Base-by-base conservation (phyloP, 768 basidiomycete species). In the Wakefieldia striispora region DNA sequence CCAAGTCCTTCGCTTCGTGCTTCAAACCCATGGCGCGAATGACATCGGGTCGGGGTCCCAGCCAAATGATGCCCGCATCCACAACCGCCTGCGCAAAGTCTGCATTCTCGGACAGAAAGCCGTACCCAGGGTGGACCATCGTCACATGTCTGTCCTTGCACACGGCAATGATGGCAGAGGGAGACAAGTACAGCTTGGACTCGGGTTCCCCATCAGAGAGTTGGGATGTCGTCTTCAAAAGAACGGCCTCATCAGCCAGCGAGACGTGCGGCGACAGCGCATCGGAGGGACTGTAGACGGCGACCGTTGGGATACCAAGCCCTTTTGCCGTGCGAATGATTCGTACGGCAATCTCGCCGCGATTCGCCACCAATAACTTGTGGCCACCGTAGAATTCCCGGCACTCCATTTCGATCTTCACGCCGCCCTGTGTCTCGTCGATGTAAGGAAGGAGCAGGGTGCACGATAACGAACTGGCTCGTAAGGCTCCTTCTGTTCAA, bases 341-440 rank as follows among this genome's bases (percentile, higher is more conserved):
- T 9, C 85, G 79, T 13, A 81, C 71, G 9, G 84, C 84, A 44
- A 88, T 87, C 63, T 88, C 86, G 36, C 85, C 86, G 21, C 85
- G 80, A 63, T 88, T 87, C 17, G 83, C 83, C 51, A 88, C 70
- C 51, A 87, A 75, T 0, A 86, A 69, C 53, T 77, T 82, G 54
- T 81, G 76, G n/a, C 51, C 42, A 3, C 56, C 45, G 29, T 64
- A 64, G 16, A 54, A 33, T 29, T 41, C 12, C 35, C 51, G 55
- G 40, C 47, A 53, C 3, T 42, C 26, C 64, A 56, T 56, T 19
- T 13, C 45, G 11, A 12, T 29, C 29, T 29, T 29, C 29, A 4
- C 29, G 29, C 13, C 29, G 10, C 13, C 29, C 29, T 9, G 26
- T 29, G 29, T 29, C 29, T 29, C 29, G 29, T 29, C 12, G 29